A percentile compares a stretch with the other conserved stretches of the same genome.
Conservation (phyloP, 345 rosid genomes). For the Gossypium arboreum region DNA sequence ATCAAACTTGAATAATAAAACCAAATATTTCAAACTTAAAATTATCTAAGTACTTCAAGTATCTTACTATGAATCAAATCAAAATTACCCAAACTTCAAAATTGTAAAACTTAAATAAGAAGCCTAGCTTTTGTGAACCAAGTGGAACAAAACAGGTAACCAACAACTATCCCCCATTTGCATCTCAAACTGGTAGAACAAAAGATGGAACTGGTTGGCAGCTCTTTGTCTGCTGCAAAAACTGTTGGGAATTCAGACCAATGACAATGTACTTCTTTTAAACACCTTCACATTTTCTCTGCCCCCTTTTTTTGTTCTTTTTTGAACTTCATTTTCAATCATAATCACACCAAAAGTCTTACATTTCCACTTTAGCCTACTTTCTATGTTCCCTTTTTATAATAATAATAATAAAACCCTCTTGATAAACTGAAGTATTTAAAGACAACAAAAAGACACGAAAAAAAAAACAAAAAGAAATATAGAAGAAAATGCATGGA, state of each 20-base stretch:
- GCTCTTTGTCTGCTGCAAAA: constrained; percentile 19
- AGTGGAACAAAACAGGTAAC: background rate
- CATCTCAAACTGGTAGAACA: constrained; percentile 4
- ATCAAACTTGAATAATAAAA: too few species aligned
- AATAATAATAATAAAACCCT: background rate
- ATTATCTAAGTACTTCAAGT: too few species aligned
- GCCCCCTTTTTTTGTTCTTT: background rate
- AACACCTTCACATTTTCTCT: constrained; percentile 12
- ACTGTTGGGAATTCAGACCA: constrained; percentile 5
- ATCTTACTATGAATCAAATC: too few species aligned
- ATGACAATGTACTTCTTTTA: background rate
- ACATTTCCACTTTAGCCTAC: background rate
- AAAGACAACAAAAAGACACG: background rate
- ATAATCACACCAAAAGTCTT: constrained; percentile 22
- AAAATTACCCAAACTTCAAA: too few species aligned
- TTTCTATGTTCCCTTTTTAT: background rate
- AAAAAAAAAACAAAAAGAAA: background rate
- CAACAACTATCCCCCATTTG: background rate
- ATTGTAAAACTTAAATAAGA: background rate
- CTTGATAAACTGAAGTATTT: background rate
- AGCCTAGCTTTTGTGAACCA: background rate
- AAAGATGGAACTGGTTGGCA: background rate
- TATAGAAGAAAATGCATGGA: background rate
- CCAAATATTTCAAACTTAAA: too few species aligned
- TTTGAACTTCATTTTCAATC: constrained; percentile 27